Conservation (phyloP, 257 asterid species). For the Buddleja alternifolia region DNA sequence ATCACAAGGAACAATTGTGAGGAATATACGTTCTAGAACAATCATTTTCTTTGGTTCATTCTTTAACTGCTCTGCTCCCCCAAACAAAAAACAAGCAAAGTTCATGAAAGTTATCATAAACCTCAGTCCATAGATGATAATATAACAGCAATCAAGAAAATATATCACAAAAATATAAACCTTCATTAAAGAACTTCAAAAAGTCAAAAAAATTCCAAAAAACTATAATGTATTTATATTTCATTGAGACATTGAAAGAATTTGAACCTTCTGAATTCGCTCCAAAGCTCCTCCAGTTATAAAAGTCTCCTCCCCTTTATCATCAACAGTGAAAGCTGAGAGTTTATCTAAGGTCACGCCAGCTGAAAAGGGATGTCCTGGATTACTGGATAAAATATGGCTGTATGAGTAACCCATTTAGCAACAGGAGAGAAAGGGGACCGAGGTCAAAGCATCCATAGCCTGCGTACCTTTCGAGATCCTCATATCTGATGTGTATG, state of each 20-base stretch:
- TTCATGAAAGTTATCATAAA: background rate
- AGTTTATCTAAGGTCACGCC: conserved; percentile 89
- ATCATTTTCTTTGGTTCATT: conserved; percentile 19
- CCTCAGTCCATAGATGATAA: conserved; percentile 6
- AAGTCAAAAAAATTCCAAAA: conserved; percentile 9
- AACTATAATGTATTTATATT: conserved; percentile 7
- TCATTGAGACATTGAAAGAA: conserved; percentile 23
- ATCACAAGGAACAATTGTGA: conserved; percentile 18
- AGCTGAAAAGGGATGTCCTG: conserved; percentile 94
- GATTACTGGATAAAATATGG: conserved; percentile 61
- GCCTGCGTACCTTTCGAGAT: conserved; percentile 80
- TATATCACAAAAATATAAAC: background rate
- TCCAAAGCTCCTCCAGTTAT: conserved; percentile 90
- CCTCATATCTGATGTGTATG: conserved; percentile 97
- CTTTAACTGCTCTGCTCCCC: background rate
- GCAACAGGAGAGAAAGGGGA: conserved; percentile 18
- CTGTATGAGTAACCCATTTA: conserved; percentile 24
- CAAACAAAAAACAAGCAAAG: background rate
- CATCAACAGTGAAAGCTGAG: conserved; percentile 91
- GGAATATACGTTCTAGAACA: conserved; percentile 13
- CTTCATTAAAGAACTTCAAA: background rate
- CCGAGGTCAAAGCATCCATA: conserved; percentile 20
- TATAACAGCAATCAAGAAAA: background rate
- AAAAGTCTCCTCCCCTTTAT: conserved; percentile 84
- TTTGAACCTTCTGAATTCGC: conserved; percentile 76